Evolutionary conservation across 2,329 filamentous ascomycete genomes (phyloP), one percentile per base, ranked within the genome.

Genomic region (Grosmannia penicillata): DNA sequence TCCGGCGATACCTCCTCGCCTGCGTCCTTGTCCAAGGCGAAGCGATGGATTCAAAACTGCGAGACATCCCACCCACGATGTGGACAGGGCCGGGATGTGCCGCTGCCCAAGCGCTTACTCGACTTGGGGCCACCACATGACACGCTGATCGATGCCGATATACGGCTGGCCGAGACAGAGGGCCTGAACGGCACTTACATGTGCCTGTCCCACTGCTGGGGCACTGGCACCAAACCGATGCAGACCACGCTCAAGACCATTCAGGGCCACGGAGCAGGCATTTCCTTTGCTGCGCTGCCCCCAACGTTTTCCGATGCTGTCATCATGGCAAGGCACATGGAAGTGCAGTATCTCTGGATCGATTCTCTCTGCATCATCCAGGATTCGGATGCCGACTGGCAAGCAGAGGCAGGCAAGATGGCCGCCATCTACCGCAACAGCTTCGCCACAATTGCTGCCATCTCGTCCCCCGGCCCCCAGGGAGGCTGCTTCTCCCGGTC

Each of bases 391-490:
- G 13, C 22, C 4, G 44, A 36, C 29, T 45, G 43, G 43, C 19
- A 33, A n/a, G 24, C 32, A 9, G 40, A 45, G 25, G 38, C 40
- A 3, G 25, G 35, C 21, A 38, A 35, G 21, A 43, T 43, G 43
- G 40, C 37, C 21, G 15, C n/a, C 31, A 27, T 39, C 18, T 45
- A 45, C 29, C 15, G 23, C 25, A 37, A 37, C 18, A 36, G 29
- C 18, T 33, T 25, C 11, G 21, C 41, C 25, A 45, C 43, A 14
- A 18, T 45, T 19, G 38, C 36, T 10, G 37, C 40, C 6, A 29
- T 39, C 11, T 22, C 29, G 9, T 34, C 40, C 2, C 14, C 19
- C 15, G 33, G 26, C 15, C 27, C 28, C 8, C 22, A 14, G 9
- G 28, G 33, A 1, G 42, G 42, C 2, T 33, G 38, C 18, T 37